Evolutionary conservation across 2,329 filamentous ascomycete species (phyloP).

Genomic region (Chrysoporthe austroafricana): DNA sequence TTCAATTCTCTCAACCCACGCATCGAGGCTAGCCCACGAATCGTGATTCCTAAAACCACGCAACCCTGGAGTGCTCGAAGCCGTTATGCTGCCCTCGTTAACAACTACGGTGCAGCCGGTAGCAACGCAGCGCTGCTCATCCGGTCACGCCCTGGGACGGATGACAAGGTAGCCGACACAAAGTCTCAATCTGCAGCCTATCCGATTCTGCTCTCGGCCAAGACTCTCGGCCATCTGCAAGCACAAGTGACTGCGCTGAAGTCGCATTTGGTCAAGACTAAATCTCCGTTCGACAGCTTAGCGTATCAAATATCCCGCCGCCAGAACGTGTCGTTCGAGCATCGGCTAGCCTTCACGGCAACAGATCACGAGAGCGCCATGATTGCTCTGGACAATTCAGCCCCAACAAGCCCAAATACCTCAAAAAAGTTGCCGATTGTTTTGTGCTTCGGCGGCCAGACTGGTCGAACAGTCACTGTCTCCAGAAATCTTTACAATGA

Average conservation of each 20-base stretch:
- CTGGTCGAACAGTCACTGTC: constrained; percentile 32
- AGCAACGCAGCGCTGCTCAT: constrained; percentile 38
- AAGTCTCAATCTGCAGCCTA: no score
- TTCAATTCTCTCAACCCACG: constrained; percentile 36
- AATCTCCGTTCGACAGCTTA: constrained; percentile 21
- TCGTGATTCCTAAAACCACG: constrained; percentile 32
- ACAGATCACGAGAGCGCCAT: no score
- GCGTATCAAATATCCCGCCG: constrained; percentile 13
- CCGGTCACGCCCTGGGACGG: not conserved
- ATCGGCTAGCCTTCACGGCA: not conserved
- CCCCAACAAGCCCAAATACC: not conserved
- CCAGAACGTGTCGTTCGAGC: not conserved
- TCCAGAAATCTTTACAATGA: constrained; percentile 34
- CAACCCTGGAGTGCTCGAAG: constrained; percentile 32
- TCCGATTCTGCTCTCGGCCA: constrained; percentile 27
- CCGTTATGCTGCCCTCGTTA: constrained; percentile 36
- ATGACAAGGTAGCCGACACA: not conserved
- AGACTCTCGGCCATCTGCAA: constrained; percentile 11
- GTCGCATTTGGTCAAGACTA: no score
- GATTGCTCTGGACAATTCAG: no score
- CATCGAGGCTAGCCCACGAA: constrained; percentile 32
- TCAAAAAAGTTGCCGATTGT: constrained; percentile 32
- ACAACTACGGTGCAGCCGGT: constrained; percentile 44
- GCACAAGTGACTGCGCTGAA: no score
- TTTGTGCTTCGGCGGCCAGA: constrained; percentile 45